Conservation (phyloP, 805 yeast genomes). For the Grigorovia humatica region DNA sequence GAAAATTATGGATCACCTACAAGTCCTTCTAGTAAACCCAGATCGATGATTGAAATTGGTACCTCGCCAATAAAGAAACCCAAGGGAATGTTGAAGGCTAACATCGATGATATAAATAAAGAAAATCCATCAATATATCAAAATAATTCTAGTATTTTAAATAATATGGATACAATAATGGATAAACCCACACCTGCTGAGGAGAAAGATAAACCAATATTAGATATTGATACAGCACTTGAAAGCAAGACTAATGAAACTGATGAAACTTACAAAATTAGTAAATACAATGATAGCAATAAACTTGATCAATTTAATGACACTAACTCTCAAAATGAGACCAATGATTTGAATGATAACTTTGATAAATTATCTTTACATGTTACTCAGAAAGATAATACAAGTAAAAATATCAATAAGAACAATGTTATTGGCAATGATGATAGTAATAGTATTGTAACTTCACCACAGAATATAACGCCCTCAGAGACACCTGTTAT, state of each 20-base stretch:
- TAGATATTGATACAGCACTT: background rate
- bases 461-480: constrained; percentile 1
- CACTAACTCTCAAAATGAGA: background rate
- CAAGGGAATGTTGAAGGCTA: background rate
- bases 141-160: background rate
- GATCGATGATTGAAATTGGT: constrained; percentile 23
- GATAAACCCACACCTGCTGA: constrained; percentile 6
- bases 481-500: constrained; percentile 8
- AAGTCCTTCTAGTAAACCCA: constrained; percentile 6
- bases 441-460: constrained; percentile 1
- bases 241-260: background rate
- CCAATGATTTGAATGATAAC: background rate
- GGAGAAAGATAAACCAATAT: background rate
- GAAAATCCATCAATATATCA: background rate
- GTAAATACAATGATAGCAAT: background rate
- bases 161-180: constrained; percentile 4
- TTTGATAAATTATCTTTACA: background rate
- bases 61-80: constrained; percentile 1
- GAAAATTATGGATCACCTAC: background rate
- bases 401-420: background rate
- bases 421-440: background rate
- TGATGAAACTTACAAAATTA: background rate
- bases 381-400: background rate
- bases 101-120: background rate
- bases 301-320: background rate